Evolutionary conservation across 345 rosid species (phyloP), one percentile per base, ranked within the genome.

Genomic region (Populus ilicifolia): DNA sequence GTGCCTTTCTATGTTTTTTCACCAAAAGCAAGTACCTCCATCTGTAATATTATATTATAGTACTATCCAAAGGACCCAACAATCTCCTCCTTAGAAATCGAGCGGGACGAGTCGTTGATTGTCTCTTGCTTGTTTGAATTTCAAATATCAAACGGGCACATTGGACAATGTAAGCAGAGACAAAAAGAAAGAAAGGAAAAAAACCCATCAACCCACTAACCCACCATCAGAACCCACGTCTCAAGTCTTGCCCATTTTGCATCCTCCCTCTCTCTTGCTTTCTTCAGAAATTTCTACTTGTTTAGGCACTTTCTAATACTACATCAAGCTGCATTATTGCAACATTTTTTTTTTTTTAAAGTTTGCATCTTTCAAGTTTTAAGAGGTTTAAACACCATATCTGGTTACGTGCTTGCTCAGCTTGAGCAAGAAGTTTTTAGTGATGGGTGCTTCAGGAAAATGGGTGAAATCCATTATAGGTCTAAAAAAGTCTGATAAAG

Each of bases 401-500:
- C 23, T 64, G 54, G 67, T 50, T 70, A 8, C 29, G 67, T 66
- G 50, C 39, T 70, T 29, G 46, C 18, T 38, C 67, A 44, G 35
- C 33, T 20, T 41, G 46, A 74, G 62, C 39, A 30, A 21, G 48
- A 29, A 21, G n/a, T 35, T 23, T 52, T 13, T 76, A 38, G 36
- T 43, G 43, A 95, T 95, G 99, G 98, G 99, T 86, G 98, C 93
- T 78, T 89, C 99, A 65, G 98, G 97, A 38, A 95, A 89, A 81
- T 95, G 99, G 99, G 90, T 95, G 8, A 93, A 90, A 79, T 87
- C 96, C 21, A 85, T 95, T 54, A 88, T 90, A 10, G 92, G 94
- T 73, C 87, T 89, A 30, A 93, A 87, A 75, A 95, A 90, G 83
- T 68, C 86, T 2, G 94, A 89, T 72, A 91, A 90, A 18, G 90